Percentiles rank a stretch among this genome's conserved stretches.
Evolutionary conservation across 2,329 filamentous ascomycete genomes (phyloP).

Genomic region (Colletotrichum theobromicola): DNA sequence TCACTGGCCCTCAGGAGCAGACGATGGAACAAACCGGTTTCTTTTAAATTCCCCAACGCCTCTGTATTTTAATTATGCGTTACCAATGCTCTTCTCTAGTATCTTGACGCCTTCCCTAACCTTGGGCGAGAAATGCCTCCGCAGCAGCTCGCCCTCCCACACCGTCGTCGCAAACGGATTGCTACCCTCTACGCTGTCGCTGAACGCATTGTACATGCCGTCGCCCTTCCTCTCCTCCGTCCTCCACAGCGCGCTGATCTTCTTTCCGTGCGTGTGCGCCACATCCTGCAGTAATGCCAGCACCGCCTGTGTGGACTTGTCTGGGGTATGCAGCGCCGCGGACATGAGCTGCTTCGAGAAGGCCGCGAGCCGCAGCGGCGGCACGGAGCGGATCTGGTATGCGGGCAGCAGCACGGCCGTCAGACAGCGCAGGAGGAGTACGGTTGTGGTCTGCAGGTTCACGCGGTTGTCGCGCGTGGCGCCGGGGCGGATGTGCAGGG

Average conservation of each 20-base stretch:
- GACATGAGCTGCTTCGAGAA: constrained; percentile 93
- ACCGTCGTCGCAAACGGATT: constrained; percentile 91
- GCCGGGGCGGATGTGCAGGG: constrained; percentile 64
- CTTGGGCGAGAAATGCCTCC: constrained; percentile 84
- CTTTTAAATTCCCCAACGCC: constrained; percentile 4
- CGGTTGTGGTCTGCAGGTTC: constrained; percentile 94
- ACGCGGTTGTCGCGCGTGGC: constrained; percentile 55
- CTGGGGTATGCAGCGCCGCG: constrained; percentile 81
- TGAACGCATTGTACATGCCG: constrained; percentile 79
- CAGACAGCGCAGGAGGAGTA: constrained; percentile 87
- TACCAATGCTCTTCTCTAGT: constrained; percentile 68
- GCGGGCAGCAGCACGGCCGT: constrained; percentile 80
- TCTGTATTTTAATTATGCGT: not conserved
- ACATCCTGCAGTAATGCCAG: constrained; percentile 80
- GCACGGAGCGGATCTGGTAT: constrained; percentile 74
- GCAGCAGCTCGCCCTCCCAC: constrained; percentile 91
- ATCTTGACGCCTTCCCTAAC: constrained; percentile 77
- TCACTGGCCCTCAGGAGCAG: not conserved
- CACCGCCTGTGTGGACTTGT: constrained; percentile 84
- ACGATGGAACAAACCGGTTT: not conserved
- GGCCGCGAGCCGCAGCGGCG: constrained; percentile 84
- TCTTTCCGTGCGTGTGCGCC: constrained; percentile 79
- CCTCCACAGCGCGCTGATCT: constrained; percentile 87
- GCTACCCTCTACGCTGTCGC: constrained; percentile 78
- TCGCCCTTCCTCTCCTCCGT: constrained; percentile 94